phyloP scores from a whole-genome alignment of 768 basidiomycete species.

The Exidia glandulosa region DNA sequence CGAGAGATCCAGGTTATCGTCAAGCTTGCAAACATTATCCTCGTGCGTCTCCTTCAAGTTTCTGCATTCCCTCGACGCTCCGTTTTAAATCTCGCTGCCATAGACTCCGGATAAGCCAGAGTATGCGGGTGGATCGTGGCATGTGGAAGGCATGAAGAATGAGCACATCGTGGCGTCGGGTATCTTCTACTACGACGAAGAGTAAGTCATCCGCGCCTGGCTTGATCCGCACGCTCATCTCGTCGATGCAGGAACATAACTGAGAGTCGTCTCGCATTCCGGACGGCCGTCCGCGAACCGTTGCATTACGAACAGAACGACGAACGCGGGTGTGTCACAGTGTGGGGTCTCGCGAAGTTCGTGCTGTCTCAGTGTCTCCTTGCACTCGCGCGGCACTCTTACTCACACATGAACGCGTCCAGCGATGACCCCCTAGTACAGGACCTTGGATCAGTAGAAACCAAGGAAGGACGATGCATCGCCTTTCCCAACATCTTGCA shows the following conservation, averaged over 20 bases:
- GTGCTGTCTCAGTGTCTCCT: slow-evolving; percentile 37
- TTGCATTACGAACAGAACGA: slow-evolving; percentile 33
- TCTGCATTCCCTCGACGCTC: background rate
- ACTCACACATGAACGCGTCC: background rate
- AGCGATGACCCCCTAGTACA: slow-evolving; percentile 18
- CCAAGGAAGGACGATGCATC: slow-evolving; percentile 27
- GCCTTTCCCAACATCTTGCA: slow-evolving; percentile 46
- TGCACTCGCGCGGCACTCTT: background rate
- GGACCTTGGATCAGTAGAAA: slow-evolving; percentile 22
- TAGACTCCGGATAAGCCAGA: slow-evolving; percentile 23
- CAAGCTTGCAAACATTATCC: slow-evolving; percentile 28
- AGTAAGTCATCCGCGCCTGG: no score
- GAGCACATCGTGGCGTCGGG: slow-evolving; percentile 40
- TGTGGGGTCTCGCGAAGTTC: slow-evolving; percentile 38
- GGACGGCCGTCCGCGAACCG: slow-evolving; percentile 42
- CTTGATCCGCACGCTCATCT: background rate
- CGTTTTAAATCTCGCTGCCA: slow-evolving; percentile 2
- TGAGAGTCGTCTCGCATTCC: slow-evolving; percentile 27
- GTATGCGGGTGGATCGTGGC: slow-evolving; percentile 31
- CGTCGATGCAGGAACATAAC: slow-evolving; percentile 36
- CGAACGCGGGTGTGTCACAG: slow-evolving; percentile 33
- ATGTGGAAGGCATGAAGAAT: slow-evolving; percentile 42
- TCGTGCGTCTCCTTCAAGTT: no score
- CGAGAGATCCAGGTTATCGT: slow-evolving; percentile 28
- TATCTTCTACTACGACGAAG: slow-evolving; percentile 26